Percentiles rank a stretch among this genome's conserved stretches.
phyloP scores from a whole-genome alignment of 306 rosid species.

The Quercus aquifolioides region DNA sequence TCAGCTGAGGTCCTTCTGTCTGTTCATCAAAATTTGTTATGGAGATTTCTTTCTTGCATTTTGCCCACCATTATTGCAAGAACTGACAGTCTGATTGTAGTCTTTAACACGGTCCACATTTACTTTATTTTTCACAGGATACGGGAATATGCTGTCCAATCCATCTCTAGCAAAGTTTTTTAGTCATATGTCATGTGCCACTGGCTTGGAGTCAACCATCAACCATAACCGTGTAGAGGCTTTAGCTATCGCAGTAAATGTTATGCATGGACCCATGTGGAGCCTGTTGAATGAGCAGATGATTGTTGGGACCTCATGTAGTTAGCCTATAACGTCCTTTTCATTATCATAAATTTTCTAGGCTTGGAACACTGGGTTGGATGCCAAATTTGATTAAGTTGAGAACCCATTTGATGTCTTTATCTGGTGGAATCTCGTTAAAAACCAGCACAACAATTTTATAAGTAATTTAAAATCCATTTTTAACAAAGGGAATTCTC shows the following conservation, averaged over 20 bases:
- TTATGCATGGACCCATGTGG: conserved; percentile 7
- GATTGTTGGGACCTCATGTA: background rate
- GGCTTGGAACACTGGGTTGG: background rate
- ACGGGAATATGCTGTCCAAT: background rate
- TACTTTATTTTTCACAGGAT: too few relatives aligned
- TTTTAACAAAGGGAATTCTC: too few relatives aligned
- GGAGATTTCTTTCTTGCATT: background rate
- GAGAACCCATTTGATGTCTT: background rate
- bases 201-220: background rate
- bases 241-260: background rate
- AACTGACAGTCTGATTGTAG: background rate
- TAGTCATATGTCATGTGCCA: background rate
- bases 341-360: too few relatives aligned
- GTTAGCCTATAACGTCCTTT: background rate
- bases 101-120: background rate
- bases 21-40: too few relatives aligned
- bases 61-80: background rate
- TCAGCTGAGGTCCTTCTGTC: too few relatives aligned
- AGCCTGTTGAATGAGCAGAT: background rate
- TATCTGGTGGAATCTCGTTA: conserved; percentile 10
- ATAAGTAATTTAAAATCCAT: background rate
- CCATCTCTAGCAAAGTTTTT: background rate
- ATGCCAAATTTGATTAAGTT: background rate
- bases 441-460: background rate
- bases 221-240: background rate